Base-by-base conservation (phyloP, 768 basidiomycete genomes). In the Lactarius hengduanensis region DNA sequence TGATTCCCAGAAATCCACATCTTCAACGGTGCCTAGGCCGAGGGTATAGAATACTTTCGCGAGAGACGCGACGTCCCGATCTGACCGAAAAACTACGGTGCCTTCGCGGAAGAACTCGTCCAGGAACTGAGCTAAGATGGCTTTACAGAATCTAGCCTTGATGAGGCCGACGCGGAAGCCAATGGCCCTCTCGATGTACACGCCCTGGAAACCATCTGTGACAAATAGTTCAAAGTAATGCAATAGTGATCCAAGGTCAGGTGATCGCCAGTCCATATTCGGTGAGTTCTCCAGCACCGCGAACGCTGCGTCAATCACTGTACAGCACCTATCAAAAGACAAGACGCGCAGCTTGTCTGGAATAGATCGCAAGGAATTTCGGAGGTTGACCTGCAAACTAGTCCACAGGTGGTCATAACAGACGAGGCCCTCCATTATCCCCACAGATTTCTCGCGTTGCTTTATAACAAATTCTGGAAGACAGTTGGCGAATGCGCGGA, bases 1-100 rank as follows among this genome's bases (percentile, higher is more conserved):
- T 26, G 26, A 26, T 26, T 26, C 26, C 26, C 26, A 1, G 26
- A 26, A 26, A 26, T 26, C 26, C 26, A 26, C 26, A 26, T 26
- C 26, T 26, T 26, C 26, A 1, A 26, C 26, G 26, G 26, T 26
- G 26, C 26, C 26, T 26, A 26, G 26, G 26, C 26, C 26, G 26
- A 26, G 26, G 26, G 26, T 26, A 26, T 26, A 26, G 26, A 26
- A 26, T 26, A 26, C 26, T 26, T 1, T 26, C 1, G 56, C 60
- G n/a, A 66, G 61, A 32, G 56, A 62, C 4, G 56, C 45, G 22
- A 62, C 16, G 38, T 66, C 65, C 65, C 61, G 58, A 43, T 45
- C 38, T 3, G 65, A 62, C 11, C 32, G 60, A 30, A 61, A 40
- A 7, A 32, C 20, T n/a, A 62, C 9, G 3, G 56, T 26, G 16